Evolutionary conservation across 495 filamentous ascomycete species (phyloP).

Genomic region (Baudoinia panamericana): DNA sequence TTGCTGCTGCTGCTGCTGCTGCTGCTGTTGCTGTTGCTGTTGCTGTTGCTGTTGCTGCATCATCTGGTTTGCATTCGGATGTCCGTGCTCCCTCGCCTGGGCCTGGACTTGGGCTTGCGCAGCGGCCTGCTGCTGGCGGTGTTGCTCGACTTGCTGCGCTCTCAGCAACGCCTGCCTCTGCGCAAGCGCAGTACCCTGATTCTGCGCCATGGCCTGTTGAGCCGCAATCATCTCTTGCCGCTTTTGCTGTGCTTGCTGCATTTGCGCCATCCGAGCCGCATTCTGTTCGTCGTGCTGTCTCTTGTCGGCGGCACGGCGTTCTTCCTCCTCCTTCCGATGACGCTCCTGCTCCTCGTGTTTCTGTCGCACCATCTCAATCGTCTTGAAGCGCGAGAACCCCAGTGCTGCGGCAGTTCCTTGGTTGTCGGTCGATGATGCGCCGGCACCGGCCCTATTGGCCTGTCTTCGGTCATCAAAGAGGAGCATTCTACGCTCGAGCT

Average conservation of each 20-base stretch:
- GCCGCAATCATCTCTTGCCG: constrained; percentile 3
- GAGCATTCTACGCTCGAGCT: constrained; percentile 84
- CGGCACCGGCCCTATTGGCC: constrained; percentile 45
- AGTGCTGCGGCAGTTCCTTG: constrained; percentile 65
- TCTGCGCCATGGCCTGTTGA: neutral
- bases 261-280: constrained; percentile 6
- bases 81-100: constrained; percentile 22
- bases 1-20: constrained; percentile 4
- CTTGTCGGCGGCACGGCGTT: constrained; percentile 35
- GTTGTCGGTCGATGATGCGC: constrained; percentile 60
- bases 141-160: constrained; percentile 26
- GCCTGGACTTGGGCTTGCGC: constrained; percentile 26
- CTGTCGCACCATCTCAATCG: constrained; percentile 69
- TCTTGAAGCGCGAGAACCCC: constrained; percentile 80
- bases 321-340: constrained; percentile 48
- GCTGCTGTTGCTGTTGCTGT: too few relatives aligned
- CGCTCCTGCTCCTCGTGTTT: constrained; percentile 61
- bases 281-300: constrained; percentile 31
- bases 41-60: constrained; percentile 42
- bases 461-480: constrained; percentile 75
- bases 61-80: constrained; percentile 21
- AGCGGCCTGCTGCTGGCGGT: constrained; percentile 23
- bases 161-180: constrained; percentile 8
- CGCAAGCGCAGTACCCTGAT: neutral
- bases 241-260: constrained; percentile 1